phyloP scores from a whole-genome alignment of 1,139 yeast genomes.

The Geotrichum cucujoidarum region DNA sequence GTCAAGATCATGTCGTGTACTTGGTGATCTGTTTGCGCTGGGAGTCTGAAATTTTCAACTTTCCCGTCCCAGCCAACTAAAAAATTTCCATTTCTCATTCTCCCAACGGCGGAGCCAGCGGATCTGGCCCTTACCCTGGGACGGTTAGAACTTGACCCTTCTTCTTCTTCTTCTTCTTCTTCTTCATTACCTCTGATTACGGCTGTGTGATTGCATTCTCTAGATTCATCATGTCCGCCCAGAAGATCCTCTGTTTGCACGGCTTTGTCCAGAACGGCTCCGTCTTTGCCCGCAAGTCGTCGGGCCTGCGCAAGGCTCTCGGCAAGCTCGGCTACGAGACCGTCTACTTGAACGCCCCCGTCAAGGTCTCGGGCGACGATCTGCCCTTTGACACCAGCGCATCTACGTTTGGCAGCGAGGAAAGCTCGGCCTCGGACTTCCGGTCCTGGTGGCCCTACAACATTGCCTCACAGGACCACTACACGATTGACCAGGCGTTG shows the following conservation, averaged over 20 bases:
- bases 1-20: too few species aligned
- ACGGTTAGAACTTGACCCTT: too few species aligned
- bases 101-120: too few species aligned
- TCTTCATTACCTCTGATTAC: too few species aligned
- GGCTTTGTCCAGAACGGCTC: constrained; percentile 60
- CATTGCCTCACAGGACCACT: constrained; percentile 39
- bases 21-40: too few species aligned
- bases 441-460: constrained; percentile 46
- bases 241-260: constrained; percentile 49
- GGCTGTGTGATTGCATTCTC: too few species aligned
- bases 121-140: too few species aligned
- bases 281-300: constrained; percentile 69
- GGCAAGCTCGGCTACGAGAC: constrained; percentile 64
- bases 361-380: constrained; percentile 57
- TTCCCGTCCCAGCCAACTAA: too few species aligned
- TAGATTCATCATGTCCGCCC: too few species aligned
- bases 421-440: constrained; percentile 44
- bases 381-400: constrained; percentile 52
- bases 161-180: too few species aligned
- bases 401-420: constrained; percentile 33
- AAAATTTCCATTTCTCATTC: too few species aligned
- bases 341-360: constrained; percentile 75
- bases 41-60: too few species aligned
- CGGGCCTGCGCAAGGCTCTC: constrained; percentile 69
- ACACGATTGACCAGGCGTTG: constrained; percentile 44